Evolutionary conservation across 805 yeast genomes (phyloP).

Genomic region (Cyberlindnera misumaiensis): DNA sequence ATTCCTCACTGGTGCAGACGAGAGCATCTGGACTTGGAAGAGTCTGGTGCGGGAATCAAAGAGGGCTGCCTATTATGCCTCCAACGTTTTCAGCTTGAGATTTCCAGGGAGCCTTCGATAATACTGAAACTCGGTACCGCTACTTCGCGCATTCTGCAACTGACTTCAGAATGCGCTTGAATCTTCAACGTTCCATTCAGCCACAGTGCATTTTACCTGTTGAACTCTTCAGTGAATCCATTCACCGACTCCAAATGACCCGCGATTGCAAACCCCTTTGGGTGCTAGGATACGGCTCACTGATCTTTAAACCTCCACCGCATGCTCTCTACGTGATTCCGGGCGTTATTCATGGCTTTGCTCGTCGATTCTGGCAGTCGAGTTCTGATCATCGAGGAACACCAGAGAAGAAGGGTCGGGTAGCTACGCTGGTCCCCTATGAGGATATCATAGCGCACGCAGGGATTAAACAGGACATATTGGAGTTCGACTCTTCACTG

Average conservation of each 20-base stretch:
- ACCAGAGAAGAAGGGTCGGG: conserved; percentile 81
- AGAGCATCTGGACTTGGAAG: too few species aligned
- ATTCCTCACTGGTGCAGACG: too few species aligned
- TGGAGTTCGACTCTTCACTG: conserved; percentile 20
- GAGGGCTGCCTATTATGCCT: too few species aligned
- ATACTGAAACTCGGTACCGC: too few species aligned
- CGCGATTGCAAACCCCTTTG: conserved; percentile 41
- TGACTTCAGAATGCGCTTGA: too few species aligned
- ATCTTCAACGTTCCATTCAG: too few species aligned
- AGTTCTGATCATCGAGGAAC: conserved; percentile 89
- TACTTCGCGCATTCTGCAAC: too few species aligned
- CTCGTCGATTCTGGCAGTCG: conserved; percentile 87
- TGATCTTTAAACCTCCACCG: conserved; percentile 88
- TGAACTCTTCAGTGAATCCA: too few species aligned
- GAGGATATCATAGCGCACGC: conserved; percentile 40
- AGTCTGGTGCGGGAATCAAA: too few species aligned
- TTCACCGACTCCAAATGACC: conserved; percentile 6
- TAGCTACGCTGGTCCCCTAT: conserved; percentile 68
- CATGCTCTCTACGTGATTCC: conserved; percentile 52
- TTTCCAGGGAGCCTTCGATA: too few species aligned
- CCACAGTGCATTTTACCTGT: too few species aligned
- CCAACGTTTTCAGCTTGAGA: too few species aligned
- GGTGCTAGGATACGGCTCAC: conserved; percentile 88
- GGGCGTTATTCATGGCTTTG: conserved; percentile 70
- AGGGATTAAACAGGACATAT: conserved; percentile 36